These are phyloP conservation scores for Sporothrix brasiliensis DNA, from an alignment of 2,329 filamentous ascomycete species.

Conservation along the genomic window DNA sequence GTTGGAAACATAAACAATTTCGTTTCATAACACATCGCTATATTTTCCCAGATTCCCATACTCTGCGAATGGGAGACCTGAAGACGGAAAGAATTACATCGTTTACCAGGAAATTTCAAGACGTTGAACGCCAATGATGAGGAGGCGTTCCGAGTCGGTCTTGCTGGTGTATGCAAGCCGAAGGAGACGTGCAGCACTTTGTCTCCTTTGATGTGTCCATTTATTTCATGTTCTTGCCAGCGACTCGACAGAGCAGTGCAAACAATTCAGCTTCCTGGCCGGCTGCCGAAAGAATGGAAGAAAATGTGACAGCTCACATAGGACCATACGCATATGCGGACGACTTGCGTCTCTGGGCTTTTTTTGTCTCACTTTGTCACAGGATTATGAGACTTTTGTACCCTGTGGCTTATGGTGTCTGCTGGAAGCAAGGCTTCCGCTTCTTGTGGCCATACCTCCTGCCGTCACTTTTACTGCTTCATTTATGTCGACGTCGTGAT, in stretches of 20 bases:
- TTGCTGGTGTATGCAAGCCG: neutral
- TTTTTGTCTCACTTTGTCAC: neutral
- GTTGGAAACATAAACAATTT: neutral
- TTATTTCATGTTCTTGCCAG: neutral
- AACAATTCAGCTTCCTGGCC: neutral
- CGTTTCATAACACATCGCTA: neutral
- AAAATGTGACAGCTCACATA: slow-evolving; percentile 22
- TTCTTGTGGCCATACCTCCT: neutral
- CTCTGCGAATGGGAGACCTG: neutral
- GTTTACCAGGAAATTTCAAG: neutral
- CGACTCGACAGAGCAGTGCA: neutral
- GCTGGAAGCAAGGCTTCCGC: neutral
- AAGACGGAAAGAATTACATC: neutral
- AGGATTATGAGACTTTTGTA: neutral
- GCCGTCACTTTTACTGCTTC: neutral
- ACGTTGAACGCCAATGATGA: neutral
- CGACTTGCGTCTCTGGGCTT: neutral
- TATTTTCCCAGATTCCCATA: neutral
- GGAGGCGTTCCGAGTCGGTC: neutral
- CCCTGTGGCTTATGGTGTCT: neutral
- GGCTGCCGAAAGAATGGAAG: neutral
- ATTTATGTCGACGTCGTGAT: too few species aligned
- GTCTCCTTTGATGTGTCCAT: neutral
- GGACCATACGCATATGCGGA: neutral
- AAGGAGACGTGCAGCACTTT: neutral